A percentile compares a stretch with the other conserved stretches of the same genome.
Conservation (phyloP, 805 yeast genomes). For the Myxozyma monticola region DNA sequence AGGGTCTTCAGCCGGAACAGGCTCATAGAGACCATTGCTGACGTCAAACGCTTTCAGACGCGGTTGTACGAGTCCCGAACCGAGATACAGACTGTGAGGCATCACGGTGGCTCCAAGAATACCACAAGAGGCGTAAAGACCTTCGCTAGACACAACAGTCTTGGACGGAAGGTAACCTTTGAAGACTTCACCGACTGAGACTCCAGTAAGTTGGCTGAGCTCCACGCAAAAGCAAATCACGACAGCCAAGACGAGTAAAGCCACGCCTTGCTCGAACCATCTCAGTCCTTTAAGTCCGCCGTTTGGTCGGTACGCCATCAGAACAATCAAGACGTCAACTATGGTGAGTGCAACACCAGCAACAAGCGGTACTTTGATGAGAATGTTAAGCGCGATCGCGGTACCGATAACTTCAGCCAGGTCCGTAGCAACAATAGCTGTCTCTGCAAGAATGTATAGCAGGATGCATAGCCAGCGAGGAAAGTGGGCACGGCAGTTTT, state of each 20-base stretch:
- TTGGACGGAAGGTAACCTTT: slow-evolving; percentile 63
- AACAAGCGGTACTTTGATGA: slow-evolving; percentile 75
- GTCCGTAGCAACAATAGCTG: slow-evolving; percentile 95
- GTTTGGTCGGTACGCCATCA: slow-evolving; percentile 83
- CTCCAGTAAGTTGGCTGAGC: slow-evolving; percentile 61
- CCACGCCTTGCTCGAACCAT: slow-evolving; percentile 77
- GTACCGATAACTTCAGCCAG: slow-evolving; percentile 98
- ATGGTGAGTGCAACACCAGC: slow-evolving; percentile 84
- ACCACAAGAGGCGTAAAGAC: slow-evolving; percentile 77
- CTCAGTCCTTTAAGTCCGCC: slow-evolving; percentile 78
- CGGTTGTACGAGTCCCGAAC: slow-evolving; percentile 86
- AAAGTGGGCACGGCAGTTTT: slow-evolving; percentile 75
- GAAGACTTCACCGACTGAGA: slow-evolving; percentile 56
- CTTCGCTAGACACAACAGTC: slow-evolving; percentile 57
- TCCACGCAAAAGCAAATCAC: slow-evolving; percentile 83
- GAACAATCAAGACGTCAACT: slow-evolving; percentile 78
- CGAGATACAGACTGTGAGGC: slow-evolving; percentile 90
- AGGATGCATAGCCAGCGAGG: slow-evolving; percentile 51
- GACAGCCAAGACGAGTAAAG: slow-evolving; percentile 73
- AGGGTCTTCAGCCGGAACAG: slow-evolving; percentile 36
- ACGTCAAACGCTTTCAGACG: slow-evolving; percentile 76
- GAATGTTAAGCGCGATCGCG: slow-evolving; percentile 84
- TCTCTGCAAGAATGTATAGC: slow-evolving; percentile 77
- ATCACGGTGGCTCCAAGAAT: slow-evolving; percentile 91
- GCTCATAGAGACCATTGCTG: slow-evolving; percentile 59